phyloP scores from a whole-genome alignment of 2,329 filamentous ascomycete genomes.

The Dactylonectria macrodidyma region DNA sequence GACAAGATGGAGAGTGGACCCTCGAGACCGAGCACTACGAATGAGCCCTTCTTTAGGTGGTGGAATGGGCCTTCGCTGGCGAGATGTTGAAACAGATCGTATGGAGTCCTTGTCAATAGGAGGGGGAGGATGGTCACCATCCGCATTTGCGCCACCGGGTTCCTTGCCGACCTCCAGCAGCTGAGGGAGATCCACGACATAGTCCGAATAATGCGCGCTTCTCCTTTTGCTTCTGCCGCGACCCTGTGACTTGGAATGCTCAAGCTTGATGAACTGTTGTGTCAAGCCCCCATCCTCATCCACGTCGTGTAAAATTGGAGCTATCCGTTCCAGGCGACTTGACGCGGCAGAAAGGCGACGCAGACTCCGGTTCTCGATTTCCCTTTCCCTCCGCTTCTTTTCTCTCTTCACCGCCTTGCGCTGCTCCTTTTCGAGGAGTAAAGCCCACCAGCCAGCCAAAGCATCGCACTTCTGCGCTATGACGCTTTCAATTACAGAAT shows the following conservation, averaged over 20 bases:
- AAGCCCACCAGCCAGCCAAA: slow-evolving; percentile 95
- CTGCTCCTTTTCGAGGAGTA: slow-evolving; percentile 94
- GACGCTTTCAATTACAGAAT: slow-evolving; percentile 95
- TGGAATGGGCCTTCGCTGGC: slow-evolving; percentile 81
- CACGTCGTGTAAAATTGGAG: slow-evolving; percentile 82
- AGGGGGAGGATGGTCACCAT: slow-evolving; percentile 71
- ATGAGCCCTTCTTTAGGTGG: slow-evolving; percentile 87
- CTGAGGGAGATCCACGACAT: slow-evolving; percentile 81
- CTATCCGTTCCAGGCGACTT: slow-evolving; percentile 85
- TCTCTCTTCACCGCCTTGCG: slow-evolving; percentile 87
- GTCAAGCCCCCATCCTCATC: slow-evolving; percentile 79
- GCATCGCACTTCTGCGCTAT: slow-evolving; percentile 90
- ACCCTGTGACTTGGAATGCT: slow-evolving; percentile 69
- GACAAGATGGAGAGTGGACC: slow-evolving; percentile 90
- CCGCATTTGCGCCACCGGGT: slow-evolving; percentile 60
- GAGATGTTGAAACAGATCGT: slow-evolving; percentile 82
- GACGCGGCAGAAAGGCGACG: slow-evolving; percentile 91
- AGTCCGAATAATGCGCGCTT: slow-evolving; percentile 75
- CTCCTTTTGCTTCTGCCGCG: slow-evolving; percentile 85
- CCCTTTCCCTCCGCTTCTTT: slow-evolving; percentile 86
- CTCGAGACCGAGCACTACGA: slow-evolving; percentile 79
- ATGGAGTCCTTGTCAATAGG: slow-evolving; percentile 85
- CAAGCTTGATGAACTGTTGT: slow-evolving; percentile 59
- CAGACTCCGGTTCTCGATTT: slow-evolving; percentile 84
- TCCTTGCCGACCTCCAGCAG: slow-evolving; percentile 74